These are phyloP conservation scores for Metschnikowia similis DNA, from an alignment of 805 yeast genomes.

Conservation along the genomic window DNA sequence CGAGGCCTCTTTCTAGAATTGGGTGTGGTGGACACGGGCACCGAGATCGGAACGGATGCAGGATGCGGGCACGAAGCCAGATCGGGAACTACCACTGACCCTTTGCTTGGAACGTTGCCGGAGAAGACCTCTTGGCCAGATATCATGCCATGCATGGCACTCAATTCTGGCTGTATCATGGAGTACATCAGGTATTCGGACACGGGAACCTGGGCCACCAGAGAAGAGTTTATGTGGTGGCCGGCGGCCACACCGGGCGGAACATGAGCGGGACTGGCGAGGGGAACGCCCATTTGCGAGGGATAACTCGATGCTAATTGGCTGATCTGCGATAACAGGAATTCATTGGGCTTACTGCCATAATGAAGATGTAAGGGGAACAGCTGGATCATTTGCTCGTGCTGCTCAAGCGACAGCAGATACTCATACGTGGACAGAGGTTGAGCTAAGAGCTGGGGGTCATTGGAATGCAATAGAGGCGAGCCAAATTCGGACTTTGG, in stretches of 20 bases:
- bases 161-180: slow-evolving; percentile 1
- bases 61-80: not conserved
- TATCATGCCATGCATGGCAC: slow-evolving; percentile 1
- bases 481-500: not conserved
- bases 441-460: not conserved
- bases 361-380: slow-evolving; percentile 3
- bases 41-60: not conserved
- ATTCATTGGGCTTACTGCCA: not conserved
- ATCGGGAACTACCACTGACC: not conserved
- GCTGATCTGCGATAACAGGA: not conserved
- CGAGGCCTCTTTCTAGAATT: slow-evolving; percentile 4
- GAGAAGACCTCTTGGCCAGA: slow-evolving; percentile 2
- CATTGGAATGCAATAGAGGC: slow-evolving; percentile 2
- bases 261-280: not conserved
- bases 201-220: not conserved
- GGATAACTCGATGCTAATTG: not conserved
- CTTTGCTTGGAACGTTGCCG: not conserved
- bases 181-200: not conserved
- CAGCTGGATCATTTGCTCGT: slow-evolving; percentile 1
- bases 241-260: not conserved
- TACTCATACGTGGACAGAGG: not conserved
- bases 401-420: not conserved
- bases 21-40: not conserved
- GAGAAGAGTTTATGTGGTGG: not conserved
- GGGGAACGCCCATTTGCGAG: not conserved